Evolutionary conservation across 192 early-diverging fungal genomes (phyloP), one percentile per base, ranked within the genome.

Genomic region (Coemansia sp.): DNA sequence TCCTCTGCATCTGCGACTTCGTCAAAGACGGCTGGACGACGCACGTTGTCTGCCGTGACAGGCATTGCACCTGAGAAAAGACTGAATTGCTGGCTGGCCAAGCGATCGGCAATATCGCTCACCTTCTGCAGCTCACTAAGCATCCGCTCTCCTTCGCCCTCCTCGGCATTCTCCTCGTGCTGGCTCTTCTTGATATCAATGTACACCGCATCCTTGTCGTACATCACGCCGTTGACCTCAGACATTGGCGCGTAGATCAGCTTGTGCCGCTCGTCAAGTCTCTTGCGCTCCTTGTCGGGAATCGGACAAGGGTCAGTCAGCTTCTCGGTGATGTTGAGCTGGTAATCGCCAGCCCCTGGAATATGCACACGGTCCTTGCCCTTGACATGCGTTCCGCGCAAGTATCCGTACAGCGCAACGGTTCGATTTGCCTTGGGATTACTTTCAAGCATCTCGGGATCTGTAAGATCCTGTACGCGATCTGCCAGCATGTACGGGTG

Each of bases 171-270:
- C 40, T 85, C 85, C 61, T 86, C 76, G 21, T 86, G 76, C 26
- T 84, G 72, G 12, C 56, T 67, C 66, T 75, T 96, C 37, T 93
- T 93, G 19, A 99, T 91, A 62, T 97, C 94, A 71, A 99, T 97
- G 71, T 99, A 99, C 21, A 99, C 94, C 7, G 96, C 98, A 84
- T 99, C 98, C 81, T 95, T 97, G 79, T 99, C 98, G 83, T 98
- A 98, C 89, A 98, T 90, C 62, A 99, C 92, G 54, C 98, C 98
- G 68, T 94, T 95, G 32, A 99, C 94, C 69, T 97, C 95, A 0
- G 94, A 94, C 94, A 97, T 98, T 26, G 98, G 98, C 23, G 96
- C 98, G 68, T 97, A 98, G 56, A 99, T 93, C 32, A 98, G 87
- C 81, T 97, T 97, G 69, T 95, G 90, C 59, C 96, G 94, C 68